phyloP scores from a whole-genome alignment of 176 grass and related monocot species.

The Canna indica region DNA sequence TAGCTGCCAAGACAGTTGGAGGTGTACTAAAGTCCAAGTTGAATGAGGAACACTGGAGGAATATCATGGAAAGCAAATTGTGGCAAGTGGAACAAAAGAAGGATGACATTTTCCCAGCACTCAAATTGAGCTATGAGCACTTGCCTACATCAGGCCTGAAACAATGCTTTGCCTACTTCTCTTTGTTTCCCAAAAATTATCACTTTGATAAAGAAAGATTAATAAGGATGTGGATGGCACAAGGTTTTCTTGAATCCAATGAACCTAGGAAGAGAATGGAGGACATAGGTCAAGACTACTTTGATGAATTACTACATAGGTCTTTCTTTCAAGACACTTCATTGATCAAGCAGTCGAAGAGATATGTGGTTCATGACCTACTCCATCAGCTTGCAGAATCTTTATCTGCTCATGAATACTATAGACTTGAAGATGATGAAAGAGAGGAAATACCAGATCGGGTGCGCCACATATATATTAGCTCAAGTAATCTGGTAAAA shows the following conservation, averaged over 20 bases:
- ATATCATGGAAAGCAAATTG: conserved; percentile 20
- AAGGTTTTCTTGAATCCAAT: conserved; percentile 27
- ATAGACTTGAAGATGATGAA: conserved; percentile 30
- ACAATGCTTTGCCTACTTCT: conserved; percentile 39
- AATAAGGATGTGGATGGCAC: conserved; percentile 38
- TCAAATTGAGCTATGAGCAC: conserved; percentile 35
- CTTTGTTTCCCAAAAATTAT: conserved; percentile 40
- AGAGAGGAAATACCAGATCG: conserved; percentile 9
- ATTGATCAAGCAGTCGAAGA: neutral
- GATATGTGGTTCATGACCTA: conserved; percentile 45
- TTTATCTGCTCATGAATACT: conserved; percentile 28
- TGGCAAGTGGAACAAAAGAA: conserved; percentile 28
- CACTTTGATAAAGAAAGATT: conserved; percentile 6
- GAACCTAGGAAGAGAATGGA: conserved; percentile 10
- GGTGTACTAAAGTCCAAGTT: conserved; percentile 4
- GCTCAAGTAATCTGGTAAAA: conserved; percentile 17
- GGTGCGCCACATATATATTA: conserved; percentile 35
- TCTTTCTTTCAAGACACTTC: conserved; percentile 28
- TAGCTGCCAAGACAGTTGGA: conserved; percentile 34
- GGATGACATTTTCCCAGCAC: conserved; percentile 41
- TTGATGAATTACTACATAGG: conserved; percentile 31
- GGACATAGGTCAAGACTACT: conserved; percentile 19
- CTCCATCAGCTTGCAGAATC: conserved; percentile 45
- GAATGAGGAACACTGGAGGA: conserved; percentile 27
- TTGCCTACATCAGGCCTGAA: conserved; percentile 33